phyloP scores from a whole-genome alignment of 2,329 filamentous ascomycete species.

The Venturia effusa region DNA sequence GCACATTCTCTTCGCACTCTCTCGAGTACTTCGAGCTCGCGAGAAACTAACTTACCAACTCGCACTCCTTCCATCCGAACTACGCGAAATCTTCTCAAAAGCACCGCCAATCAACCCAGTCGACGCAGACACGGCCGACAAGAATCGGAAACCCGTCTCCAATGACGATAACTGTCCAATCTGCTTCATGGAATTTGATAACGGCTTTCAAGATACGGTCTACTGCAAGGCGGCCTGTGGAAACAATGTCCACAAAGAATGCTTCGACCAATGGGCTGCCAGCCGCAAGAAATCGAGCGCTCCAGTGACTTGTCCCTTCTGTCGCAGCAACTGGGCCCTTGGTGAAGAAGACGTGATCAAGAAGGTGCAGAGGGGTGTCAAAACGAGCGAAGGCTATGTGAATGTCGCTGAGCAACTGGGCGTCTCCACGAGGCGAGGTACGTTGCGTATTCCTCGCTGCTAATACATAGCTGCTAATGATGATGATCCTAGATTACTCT shows the following conservation, averaged over 20 bases:
- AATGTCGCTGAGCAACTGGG: slow-evolving; percentile 53
- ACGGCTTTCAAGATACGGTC: slow-evolving; percentile 34
- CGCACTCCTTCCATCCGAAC: slow-evolving; percentile 47
- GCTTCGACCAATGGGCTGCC: slow-evolving; percentile 43
- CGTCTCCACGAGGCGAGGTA: slow-evolving; percentile 42
- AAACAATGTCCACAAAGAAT: slow-evolving; percentile 50
- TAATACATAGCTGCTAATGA: neutral
- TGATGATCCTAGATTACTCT: slow-evolving; percentile 14
- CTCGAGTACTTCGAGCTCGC: slow-evolving; percentile 46
- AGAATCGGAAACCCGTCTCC: slow-evolving; percentile 44
- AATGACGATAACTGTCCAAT: slow-evolving; percentile 46
- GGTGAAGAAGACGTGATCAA: slow-evolving; percentile 33
- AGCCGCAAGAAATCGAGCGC: slow-evolving; percentile 14
- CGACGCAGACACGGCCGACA: slow-evolving; percentile 26
- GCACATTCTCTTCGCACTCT: slow-evolving; percentile 45
- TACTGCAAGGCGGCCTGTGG: slow-evolving; percentile 53
- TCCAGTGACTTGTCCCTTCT: slow-evolving; percentile 49
- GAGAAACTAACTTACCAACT: slow-evolving; percentile 47
- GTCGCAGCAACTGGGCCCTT: slow-evolving; percentile 45
- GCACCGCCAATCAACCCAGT: slow-evolving; percentile 40
- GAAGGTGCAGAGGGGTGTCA: slow-evolving; percentile 30
- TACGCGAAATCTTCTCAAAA: slow-evolving; percentile 43
- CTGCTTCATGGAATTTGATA: slow-evolving; percentile 45
- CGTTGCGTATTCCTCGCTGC: neutral
- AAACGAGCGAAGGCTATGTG: slow-evolving; percentile 45